A percentile compares a stretch with the other conserved stretches of the same genome.
Conservation (phyloP, 2,329 filamentous ascomycete genomes). For the Fusarium subglutinans region DNA sequence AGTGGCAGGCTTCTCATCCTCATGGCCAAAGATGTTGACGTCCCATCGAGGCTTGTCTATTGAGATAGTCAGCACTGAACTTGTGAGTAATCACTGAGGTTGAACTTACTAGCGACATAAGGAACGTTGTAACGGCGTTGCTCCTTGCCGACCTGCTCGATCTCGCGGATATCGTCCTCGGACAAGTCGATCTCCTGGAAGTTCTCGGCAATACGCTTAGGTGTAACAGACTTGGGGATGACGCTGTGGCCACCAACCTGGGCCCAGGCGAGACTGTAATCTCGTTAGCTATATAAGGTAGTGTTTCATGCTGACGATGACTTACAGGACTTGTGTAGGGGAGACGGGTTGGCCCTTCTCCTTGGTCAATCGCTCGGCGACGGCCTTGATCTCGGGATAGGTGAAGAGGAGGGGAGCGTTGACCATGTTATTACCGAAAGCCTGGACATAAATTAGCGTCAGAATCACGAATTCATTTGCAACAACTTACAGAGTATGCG, state of each 20-base stretch:
- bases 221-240: background rate
- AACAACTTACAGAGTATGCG: background rate
- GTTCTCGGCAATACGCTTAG: background rate
- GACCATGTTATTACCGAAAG: background rate
- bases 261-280: background rate
- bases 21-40: background rate
- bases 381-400: background rate
- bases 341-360: background rate
- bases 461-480: too few species aligned
- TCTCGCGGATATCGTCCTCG: background rate
- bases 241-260: background rate
- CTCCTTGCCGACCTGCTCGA: background rate
- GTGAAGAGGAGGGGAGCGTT: background rate
- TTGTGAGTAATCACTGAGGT: fast-evolving
- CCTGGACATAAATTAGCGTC: background rate
- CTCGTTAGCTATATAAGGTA: background rate
- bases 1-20: background rate
- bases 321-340: background rate
- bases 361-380: background rate
- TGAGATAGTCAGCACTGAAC: background rate
- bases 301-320: fast-evolving
- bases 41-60: background rate
- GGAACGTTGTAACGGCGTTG: background rate
- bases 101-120: background rate
- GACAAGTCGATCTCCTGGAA: background rate